Evolutionary conservation across 108 stramenopile genomes (phyloP).

Genomic region (Bacterosira constricta): DNA sequence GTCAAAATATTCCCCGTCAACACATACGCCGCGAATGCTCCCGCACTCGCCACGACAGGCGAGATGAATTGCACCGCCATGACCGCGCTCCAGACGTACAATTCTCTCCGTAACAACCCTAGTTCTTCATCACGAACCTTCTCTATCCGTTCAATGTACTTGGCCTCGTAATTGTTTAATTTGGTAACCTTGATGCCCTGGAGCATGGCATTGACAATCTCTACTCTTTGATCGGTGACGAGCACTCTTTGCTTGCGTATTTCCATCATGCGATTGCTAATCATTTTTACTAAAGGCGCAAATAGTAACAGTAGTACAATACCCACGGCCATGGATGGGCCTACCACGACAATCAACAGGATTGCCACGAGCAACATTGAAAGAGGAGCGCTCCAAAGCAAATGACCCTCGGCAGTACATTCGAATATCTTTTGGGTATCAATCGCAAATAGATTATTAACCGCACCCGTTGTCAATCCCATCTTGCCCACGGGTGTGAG

Average conservation of each 20-base stretch:
- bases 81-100: slow-evolving; percentile 70
- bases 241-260: slow-evolving; percentile 65
- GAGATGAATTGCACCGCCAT: slow-evolving; percentile 77
- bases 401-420: slow-evolving; percentile 83
- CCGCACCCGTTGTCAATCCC: slow-evolving; percentile 70
- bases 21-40: slow-evolving; percentile 73
- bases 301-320: slow-evolving; percentile 65
- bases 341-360: slow-evolving; percentile 63
- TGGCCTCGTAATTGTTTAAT: slow-evolving; percentile 76
- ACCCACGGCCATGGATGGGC: slow-evolving; percentile 76
- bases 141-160: slow-evolving; percentile 56
- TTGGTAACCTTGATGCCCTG: slow-evolving; percentile 75
- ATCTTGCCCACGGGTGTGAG: slow-evolving; percentile 64
- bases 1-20: slow-evolving; percentile 63
- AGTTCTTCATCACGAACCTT: slow-evolving; percentile 59
- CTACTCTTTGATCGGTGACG: slow-evolving; percentile 75
- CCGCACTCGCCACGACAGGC: slow-evolving; percentile 71
- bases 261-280: slow-evolving; percentile 64
- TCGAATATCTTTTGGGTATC: slow-evolving; percentile 88
- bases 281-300: slow-evolving; percentile 66
- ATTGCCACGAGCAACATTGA: slow-evolving; percentile 74
- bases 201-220: slow-evolving; percentile 75
- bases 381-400: slow-evolving; percentile 87
- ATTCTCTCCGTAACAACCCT: slow-evolving; percentile 55
- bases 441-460: slow-evolving; percentile 80